A percentile compares a stretch with the other conserved stretches of the same genome.
Conservation (phyloP, 495 filamentous ascomycete species). For the Hyaloscypha hepaticicola region DNA sequence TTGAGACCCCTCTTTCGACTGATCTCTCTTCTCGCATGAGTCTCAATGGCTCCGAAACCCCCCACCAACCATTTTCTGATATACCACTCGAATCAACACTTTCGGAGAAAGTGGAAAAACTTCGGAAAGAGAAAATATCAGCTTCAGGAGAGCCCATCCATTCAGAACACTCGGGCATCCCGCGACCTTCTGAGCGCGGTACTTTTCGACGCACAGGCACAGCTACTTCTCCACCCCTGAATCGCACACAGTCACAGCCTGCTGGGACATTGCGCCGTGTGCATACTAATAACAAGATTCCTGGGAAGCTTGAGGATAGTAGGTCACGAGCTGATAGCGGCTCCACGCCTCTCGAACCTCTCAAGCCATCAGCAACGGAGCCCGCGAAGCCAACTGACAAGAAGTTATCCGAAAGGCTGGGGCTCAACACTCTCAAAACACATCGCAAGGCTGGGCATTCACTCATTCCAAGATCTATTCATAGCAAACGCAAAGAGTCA, state of each 20-base stretch:
- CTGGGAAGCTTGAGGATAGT: constrained; percentile 15
- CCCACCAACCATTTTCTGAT: constrained; percentile 14
- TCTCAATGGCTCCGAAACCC: constrained; percentile 8
- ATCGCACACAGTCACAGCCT: constrained; percentile 73
- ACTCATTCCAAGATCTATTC: constrained; percentile 85
- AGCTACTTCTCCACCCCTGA: constrained; percentile 61
- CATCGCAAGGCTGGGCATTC: constrained; percentile 64
- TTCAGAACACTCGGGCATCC: constrained; percentile 47
- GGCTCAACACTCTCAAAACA: constrained; percentile 58
- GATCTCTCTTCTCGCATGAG: constrained; percentile 5
- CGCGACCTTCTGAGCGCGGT: constrained; percentile 47
- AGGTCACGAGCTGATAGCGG: constrained; percentile 7
- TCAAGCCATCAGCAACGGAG: constrained; percentile 23
- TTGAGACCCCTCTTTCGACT: constrained; percentile 20
- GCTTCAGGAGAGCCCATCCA: neutral
- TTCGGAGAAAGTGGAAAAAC: constrained; percentile 50
- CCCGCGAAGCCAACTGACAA: constrained; percentile 57
- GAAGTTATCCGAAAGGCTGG: constrained; percentile 67
- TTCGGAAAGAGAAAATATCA: constrained; percentile 33
- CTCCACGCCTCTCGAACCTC: constrained; percentile 4
- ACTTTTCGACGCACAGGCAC: constrained; percentile 41
- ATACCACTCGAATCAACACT: constrained; percentile 36
- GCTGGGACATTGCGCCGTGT: constrained; percentile 31
- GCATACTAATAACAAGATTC: constrained; percentile 13
- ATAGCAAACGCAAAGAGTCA: constrained; percentile 59